A percentile compares a stretch with the other conserved stretches of the same genome.
Evolutionary conservation across 306 rosid species (phyloP).

Genomic region (Parietaria judaica): DNA sequence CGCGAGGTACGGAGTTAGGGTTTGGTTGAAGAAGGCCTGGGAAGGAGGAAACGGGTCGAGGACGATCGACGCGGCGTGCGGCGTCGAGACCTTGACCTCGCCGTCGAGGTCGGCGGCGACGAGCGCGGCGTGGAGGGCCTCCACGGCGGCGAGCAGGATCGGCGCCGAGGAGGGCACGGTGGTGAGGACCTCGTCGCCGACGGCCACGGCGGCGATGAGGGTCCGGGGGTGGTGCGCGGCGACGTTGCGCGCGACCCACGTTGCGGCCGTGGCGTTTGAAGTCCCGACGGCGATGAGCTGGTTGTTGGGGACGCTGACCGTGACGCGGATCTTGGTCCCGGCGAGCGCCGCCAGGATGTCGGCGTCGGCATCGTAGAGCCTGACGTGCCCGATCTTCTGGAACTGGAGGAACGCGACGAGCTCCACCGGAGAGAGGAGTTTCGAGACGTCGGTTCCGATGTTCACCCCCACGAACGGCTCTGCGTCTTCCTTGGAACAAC

Average conservation of each 20-base stretch:
- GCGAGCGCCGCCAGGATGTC: conserved; percentile 57
- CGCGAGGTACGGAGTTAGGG: conserved; percentile 26
- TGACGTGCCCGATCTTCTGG: conserved; percentile 56
- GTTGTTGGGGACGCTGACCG: conserved; percentile 71
- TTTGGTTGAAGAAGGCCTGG: conserved; percentile 76
- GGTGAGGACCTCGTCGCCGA: conserved; percentile 82
- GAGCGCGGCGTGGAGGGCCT: conserved; percentile 55
- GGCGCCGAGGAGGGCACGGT: conserved; percentile 63
- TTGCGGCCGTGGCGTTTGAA: conserved; percentile 64
- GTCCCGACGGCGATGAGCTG: conserved; percentile 80
- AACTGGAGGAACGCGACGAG: conserved; percentile 47
- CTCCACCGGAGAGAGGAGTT: conserved; percentile 36
- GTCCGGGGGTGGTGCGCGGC: conserved; percentile 57
- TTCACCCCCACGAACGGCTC: conserved; percentile 73
- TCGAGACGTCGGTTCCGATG: conserved; percentile 74
- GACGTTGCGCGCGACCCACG: conserved; percentile 66
- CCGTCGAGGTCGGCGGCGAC: conserved; percentile 53
- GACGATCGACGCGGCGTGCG: conserved; percentile 57
- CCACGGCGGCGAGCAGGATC: conserved; percentile 56
- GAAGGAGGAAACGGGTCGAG: conserved; percentile 84
- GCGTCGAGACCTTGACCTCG: conserved; percentile 57
- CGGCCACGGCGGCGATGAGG: conserved; percentile 49
- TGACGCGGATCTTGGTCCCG: conserved; percentile 50
- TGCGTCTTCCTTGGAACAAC: conserved; percentile 19
- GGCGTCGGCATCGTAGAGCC: conserved; percentile 75